These are phyloP conservation scores for Macrolepiota albuminosa DNA, from an alignment of 768 basidiomycete species.

Conservation along the genomic window DNA sequence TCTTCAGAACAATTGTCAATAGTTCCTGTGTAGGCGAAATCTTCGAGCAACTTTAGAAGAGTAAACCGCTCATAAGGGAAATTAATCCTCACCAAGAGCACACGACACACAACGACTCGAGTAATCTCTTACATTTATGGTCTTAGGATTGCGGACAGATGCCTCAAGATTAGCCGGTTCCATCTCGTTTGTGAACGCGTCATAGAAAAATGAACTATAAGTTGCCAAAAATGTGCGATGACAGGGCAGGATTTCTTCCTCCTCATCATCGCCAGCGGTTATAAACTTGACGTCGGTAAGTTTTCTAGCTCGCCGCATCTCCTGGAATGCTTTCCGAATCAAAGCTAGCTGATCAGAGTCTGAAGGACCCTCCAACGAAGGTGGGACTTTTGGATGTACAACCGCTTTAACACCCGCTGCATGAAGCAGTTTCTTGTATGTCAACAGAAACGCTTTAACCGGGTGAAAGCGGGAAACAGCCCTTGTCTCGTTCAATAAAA, in stretches of 20 bases:
- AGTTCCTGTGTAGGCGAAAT: constrained; percentile 27
- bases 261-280: constrained; percentile 12
- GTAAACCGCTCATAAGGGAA: neutral
- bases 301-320: constrained; percentile 24
- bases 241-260: constrained; percentile 24
- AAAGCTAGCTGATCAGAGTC: constrained; percentile 18
- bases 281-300: constrained; percentile 35
- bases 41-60: constrained; percentile 12
- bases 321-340: constrained; percentile 21
- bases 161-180: constrained; percentile 13
- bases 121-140: constrained; percentile 7
- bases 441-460: constrained; percentile 29
- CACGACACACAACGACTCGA: constrained; percentile 19
- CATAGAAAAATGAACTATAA: constrained; percentile 26
- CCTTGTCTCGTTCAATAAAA: constrained; percentile 31
- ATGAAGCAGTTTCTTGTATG: constrained; percentile 27
- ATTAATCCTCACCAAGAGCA: constrained; percentile 23
- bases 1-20: constrained; percentile 1
- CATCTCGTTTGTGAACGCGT: constrained; percentile 23
- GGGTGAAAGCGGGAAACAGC: constrained; percentile 24
- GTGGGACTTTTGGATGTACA: constrained; percentile 14
- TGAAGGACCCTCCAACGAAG: constrained; percentile 2
- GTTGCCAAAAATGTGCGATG: constrained; percentile 37
- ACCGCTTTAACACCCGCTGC: constrained; percentile 28
- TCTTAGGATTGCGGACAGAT: constrained; percentile 9